Conservation (phyloP, 352 stramenopile species). For the Halophytophthora batemanensis region DNA sequence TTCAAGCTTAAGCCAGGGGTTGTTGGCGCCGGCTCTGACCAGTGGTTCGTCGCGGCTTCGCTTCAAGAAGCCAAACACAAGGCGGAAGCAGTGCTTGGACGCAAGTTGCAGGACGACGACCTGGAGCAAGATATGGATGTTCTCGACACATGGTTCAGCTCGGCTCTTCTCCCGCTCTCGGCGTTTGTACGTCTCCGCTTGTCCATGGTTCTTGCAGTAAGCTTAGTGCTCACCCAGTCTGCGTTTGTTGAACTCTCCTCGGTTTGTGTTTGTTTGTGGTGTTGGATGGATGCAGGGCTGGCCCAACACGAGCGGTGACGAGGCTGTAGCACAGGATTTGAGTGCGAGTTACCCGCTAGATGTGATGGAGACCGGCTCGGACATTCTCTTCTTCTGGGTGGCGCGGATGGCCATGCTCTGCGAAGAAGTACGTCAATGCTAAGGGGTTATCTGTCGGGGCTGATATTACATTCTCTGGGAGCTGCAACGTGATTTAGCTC, state of each 20-base stretch:
- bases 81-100: slow-evolving; percentile 82
- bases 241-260: too few species aligned
- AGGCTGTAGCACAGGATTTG: slow-evolving; percentile 22
- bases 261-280: background rate
- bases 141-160: slow-evolving; percentile 99
- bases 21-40: slow-evolving; percentile 19
- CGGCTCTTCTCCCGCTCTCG: slow-evolving; percentile 93
- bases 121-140: slow-evolving; percentile 98
- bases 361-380: slow-evolving; percentile 91
- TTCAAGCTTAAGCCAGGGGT: slow-evolving; percentile 77
- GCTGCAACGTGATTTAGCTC: background rate
- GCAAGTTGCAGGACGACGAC: slow-evolving; percentile 61
- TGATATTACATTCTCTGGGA: background rate
- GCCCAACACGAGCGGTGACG: slow-evolving; percentile 81
- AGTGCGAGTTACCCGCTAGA: slow-evolving; percentile 53
- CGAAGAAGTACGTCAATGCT: slow-evolving; percentile 81
- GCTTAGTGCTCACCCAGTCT: background rate
- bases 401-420: slow-evolving; percentile 99
- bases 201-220: slow-evolving; percentile 37
- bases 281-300: slow-evolving; percentile 71
- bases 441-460: background rate
- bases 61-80: slow-evolving; percentile 90
- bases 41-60: slow-evolving; percentile 95
- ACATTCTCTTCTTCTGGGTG: slow-evolving; percentile 99
- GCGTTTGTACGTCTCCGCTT: slow-evolving; percentile 42